These are phyloP conservation scores for Phoenix dactylifera DNA, from an alignment of 176 grass and related monocot species.

Conservation along the genomic window DNA sequence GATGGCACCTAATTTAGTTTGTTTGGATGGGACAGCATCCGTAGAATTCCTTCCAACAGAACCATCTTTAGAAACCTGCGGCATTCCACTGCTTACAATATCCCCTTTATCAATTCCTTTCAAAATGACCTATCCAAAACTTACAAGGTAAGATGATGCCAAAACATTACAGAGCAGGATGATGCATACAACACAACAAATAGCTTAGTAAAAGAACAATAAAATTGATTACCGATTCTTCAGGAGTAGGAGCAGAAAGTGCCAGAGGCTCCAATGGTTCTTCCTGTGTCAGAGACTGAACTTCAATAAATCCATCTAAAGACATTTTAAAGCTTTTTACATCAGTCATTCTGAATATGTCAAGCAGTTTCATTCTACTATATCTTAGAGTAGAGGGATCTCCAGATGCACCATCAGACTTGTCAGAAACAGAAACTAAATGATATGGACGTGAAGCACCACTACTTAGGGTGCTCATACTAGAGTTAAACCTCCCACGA, in stretches of 20 bases:
- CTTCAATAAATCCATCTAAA: conserved; percentile 55
- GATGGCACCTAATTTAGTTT: conserved; percentile 34
- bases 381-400: conserved; percentile 59
- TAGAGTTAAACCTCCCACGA: conserved; percentile 62
- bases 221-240: conserved; percentile 60
- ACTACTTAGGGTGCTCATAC: conserved; percentile 26
- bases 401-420: conserved; percentile 50
- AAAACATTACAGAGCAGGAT: conserved; percentile 15
- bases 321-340: conserved; percentile 48
- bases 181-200: background rate
- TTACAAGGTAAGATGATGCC: conserved; percentile 9
- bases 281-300: conserved; percentile 43
- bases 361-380: conserved; percentile 96
- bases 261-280: conserved; percentile 76
- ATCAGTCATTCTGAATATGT: conserved; percentile 80
- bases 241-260: conserved; percentile 61
- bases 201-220: background rate
- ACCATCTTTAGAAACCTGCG: conserved; percentile 72
- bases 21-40: conserved; percentile 26
- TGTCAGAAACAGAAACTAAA: conserved; percentile 54
- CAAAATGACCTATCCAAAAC: conserved; percentile 45
- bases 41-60: conserved; percentile 56
- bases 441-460: conserved; percentile 48
- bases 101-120: conserved; percentile 99
- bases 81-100: conserved; percentile 63